Base-by-base conservation (phyloP, 1,139 yeast species). In the Cylindricascospora bacillispora region DNA sequence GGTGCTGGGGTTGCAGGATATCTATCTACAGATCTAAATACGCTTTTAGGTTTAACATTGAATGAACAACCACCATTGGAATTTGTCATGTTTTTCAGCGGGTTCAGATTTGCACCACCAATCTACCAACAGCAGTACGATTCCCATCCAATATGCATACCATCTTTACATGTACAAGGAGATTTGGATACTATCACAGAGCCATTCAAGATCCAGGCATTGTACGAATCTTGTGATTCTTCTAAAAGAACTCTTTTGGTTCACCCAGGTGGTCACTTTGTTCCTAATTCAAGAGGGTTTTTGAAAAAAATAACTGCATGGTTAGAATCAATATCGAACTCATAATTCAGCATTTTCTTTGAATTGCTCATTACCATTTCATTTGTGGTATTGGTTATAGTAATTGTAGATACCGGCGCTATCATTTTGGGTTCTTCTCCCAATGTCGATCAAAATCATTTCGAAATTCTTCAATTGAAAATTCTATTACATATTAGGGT, bases 211-310 rank as follows among this genome's bases (percentile, higher is more conserved):
- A 66, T 78, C 0, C 58, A 70, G 56, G 57, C 62, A 1, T 58
- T 86, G 24, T 74, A 63, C 43, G 67, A 81, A 7, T 54, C 63
- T 2, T 71, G 77, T 41, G 59, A 59, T 28, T 60, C 57, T 4
- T 57, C 54, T 2, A 62, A 68, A 4, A 54, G 70, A 25, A 64
- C 65, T 3, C 38, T 74, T 24, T 49, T 81, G 39, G 68, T 63
- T 37, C 94, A 82, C 49, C 80, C 86, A 2, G 93, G 93, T 21
- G 92, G 93, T 1, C 94, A 82, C 50, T 81, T 75, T 49, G 86
- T 81, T 11, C 94, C 94, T 4, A 77, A 77, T 41, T 67, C 79
- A 2, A 74, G 72, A 47, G 57, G 67, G 5, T 61, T 70, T 47
- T 67, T 78, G 2, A 67, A 65, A 25, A 70, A 73, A 36, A 75